Base-by-base conservation (phyloP, 1,139 yeast species). In the Candida sanyaensis region DNA sequence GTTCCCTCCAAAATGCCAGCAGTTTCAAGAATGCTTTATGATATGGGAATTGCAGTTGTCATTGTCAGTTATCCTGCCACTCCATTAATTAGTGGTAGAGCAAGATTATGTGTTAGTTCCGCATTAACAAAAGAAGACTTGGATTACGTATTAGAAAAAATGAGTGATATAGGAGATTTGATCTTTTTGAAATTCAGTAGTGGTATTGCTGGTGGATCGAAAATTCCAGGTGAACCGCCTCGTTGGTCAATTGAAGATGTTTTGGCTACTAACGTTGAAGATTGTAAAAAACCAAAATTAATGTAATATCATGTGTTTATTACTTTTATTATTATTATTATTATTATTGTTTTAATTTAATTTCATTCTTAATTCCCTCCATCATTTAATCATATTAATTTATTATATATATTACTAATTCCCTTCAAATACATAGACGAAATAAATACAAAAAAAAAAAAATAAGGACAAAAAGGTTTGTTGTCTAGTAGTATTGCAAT, bases 31-130 rank as follows among this genome's bases (percentile, higher is more conserved):
- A 79, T 82, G 78, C 79, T 93, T 77, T 81, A 88, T 57, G 83
- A 80, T 49, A 75, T 82, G 68, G 88, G 88, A 48, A 85, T 93
- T 53, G 99, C 99, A 5, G 93, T 93, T 45, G 99, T 95, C 41
- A 86, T 93, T 58, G 98, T 92, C 42, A 97, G 98, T 28, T 93
- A 93, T 64, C 99, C 99, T 8, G 99, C 99, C 1, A 92, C 99
- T 1, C 97, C 97, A 29, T 77, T 93, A 55, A 85, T 89, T 33
- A 83, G 92, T 46, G 89, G 96, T 9, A 83, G 99, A 71, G 92
- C 90, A 26, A 83, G 99, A 66, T 81, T 93, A 60, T 93, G 99
- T 75, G 87, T 95, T 55, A 87, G 96, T 50, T 77, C 98, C 0
- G 89, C 98, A 1, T 78, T 95, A 59, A 93, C 96, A 28, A 93